Evolutionary conservation across 768 basidiomycete genomes (phyloP).

Genomic region (Daedaleopsis sinensis): DNA sequence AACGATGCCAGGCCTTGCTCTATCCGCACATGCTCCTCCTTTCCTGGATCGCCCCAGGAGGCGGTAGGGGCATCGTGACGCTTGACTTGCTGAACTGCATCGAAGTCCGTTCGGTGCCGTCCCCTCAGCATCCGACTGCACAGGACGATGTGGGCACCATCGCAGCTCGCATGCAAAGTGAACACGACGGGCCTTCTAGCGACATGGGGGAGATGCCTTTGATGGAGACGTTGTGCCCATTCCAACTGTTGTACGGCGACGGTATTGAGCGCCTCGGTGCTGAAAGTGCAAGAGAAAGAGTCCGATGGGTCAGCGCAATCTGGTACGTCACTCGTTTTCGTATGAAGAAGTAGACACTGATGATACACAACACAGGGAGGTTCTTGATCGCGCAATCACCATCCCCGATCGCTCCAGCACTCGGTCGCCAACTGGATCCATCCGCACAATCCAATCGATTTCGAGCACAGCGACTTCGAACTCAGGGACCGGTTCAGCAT

Average conservation of each 20-base stretch:
- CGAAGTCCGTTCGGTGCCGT: conserved; percentile 82
- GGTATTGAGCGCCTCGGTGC: conserved; percentile 87
- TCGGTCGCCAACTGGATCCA: conserved; percentile 56
- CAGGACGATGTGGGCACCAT: conserved; percentile 86
- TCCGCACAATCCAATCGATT: conserved; percentile 69
- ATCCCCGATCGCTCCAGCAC: conserved; percentile 52
- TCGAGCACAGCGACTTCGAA: conserved; percentile 42
- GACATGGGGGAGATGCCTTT: conserved; percentile 40
- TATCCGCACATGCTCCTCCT: conserved; percentile 85
- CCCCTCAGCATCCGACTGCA: conserved; percentile 78
- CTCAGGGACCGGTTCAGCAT: conserved; percentile 56
- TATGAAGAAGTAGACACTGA: background rate
- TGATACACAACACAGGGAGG: conserved; percentile 57
- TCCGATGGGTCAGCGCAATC: conserved; percentile 89
- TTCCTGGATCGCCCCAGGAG: conserved; percentile 85
- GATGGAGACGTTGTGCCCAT: conserved; percentile 81
- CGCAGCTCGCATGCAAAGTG: conserved; percentile 69
- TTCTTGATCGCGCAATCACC: conserved; percentile 65
- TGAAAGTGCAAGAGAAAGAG: conserved; percentile 85
- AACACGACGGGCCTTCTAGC: conserved; percentile 42
- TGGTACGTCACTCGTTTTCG: conserved; percentile 56
- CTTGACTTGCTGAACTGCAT: conserved; percentile 86
- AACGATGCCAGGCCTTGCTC: conserved; percentile 78
- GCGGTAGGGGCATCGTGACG: conserved; percentile 83
- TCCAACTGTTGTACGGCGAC: conserved; percentile 89